Evolutionary conservation across 768 basidiomycete species (phyloP).

Genomic region (Filobasidium floriforme): DNA sequence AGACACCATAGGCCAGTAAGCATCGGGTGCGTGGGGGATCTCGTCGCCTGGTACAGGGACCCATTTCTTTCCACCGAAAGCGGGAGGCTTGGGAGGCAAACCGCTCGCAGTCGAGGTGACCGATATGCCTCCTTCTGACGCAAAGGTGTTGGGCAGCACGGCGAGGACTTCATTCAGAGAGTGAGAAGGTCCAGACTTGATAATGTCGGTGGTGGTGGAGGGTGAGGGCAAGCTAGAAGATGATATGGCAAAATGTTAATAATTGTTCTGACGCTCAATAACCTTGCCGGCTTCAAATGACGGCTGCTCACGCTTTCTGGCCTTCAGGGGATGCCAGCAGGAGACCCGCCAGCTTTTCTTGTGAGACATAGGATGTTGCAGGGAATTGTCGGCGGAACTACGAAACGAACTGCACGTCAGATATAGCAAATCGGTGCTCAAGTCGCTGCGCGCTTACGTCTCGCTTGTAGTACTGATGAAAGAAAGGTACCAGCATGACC

Average conservation of each 20-base stretch:
- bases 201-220: slow-evolving; percentile 24
- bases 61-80: slow-evolving; percentile 58
- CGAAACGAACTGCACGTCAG: slow-evolving; percentile 2
- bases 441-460: slow-evolving; percentile 53
- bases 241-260: too few species aligned
- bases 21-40: slow-evolving; percentile 71
- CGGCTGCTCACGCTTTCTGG: slow-evolving; percentile 54
- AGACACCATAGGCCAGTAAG: slow-evolving; percentile 58
- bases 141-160: slow-evolving; percentile 46
- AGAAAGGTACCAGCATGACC: not conserved
- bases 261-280: not conserved
- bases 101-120: slow-evolving; percentile 50
- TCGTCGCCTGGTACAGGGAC: slow-evolving; percentile 60
- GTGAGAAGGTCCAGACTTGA: slow-evolving; percentile 39
- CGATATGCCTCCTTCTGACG: slow-evolving; percentile 44
- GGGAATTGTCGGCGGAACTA: slow-evolving; percentile 69
- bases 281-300: slow-evolving; percentile 10
- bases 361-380: slow-evolving; percentile 81
- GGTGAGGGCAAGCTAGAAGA: slow-evolving; percentile 55
- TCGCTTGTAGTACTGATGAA: slow-evolving; percentile 72
- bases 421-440: not conserved
- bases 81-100: slow-evolving; percentile 68
- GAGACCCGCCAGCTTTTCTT: slow-evolving; percentile 68
- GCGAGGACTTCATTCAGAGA: slow-evolving; percentile 49
- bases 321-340: slow-evolving; percentile 67